Conservation (phyloP, 2,329 filamentous ascomycete genomes). For the Trichoderma koningiopsis region DNA sequence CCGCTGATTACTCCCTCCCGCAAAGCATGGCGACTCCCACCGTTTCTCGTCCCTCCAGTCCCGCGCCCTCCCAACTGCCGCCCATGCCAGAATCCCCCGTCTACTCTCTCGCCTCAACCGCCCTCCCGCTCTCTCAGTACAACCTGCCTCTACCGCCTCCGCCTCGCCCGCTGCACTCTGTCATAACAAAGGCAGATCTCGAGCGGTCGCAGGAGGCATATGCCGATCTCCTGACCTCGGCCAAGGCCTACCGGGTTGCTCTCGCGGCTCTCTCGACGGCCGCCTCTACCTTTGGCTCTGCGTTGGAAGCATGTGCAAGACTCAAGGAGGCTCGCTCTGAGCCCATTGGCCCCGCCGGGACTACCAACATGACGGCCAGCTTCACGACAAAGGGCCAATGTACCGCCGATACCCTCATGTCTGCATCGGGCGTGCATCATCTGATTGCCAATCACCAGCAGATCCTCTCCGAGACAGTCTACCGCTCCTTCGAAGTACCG, state of each 20-base stretch:
- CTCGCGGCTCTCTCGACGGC: conserved; percentile 62
- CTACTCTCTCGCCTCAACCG: conserved; percentile 64
- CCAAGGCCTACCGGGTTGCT: conserved; percentile 65
- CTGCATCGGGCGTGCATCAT: conserved; percentile 66
- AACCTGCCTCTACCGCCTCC: conserved; percentile 63
- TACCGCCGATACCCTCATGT: conserved; percentile 64
- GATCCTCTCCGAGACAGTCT: conserved; percentile 69
- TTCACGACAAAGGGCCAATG: conserved; percentile 55
- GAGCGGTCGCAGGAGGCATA: conserved; percentile 65
- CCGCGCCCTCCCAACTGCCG: conserved; percentile 59
- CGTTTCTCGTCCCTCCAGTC: conserved; percentile 47
- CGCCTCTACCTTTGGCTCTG: conserved; percentile 64
- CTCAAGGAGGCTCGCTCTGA: conserved; percentile 68
- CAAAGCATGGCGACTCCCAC: conserved; percentile 22
- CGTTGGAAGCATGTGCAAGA: conserved; percentile 68
- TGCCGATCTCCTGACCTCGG: conserved; percentile 60
- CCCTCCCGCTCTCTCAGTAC: conserved; percentile 61
- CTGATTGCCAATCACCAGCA: conserved; percentile 71
- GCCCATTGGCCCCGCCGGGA: conserved; percentile 47
- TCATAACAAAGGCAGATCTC: conserved; percentile 65
- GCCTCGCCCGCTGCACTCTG: conserved; percentile 57
- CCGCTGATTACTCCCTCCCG: no score
- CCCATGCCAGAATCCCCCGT: conserved; percentile 65
- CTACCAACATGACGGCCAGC: conserved; percentile 47
- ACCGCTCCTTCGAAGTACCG: conserved; percentile 68